These are phyloP conservation scores for Colletotrichum eleusines DNA, from an alignment of 2,329 filamentous ascomycete genomes.

Conservation along the genomic window DNA sequence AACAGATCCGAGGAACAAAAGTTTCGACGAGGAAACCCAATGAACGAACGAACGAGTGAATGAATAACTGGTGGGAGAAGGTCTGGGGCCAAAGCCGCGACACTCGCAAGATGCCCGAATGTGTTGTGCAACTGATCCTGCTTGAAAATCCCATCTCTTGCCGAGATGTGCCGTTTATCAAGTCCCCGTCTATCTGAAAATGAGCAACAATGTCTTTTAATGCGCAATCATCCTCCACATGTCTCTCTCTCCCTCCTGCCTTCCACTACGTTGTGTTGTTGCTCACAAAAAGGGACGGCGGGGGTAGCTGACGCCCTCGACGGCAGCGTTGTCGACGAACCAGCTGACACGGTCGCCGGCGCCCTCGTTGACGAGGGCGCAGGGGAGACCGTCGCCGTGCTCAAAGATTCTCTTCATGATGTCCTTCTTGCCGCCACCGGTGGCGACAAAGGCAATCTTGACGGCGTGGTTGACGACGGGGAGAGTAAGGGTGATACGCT, in stretches of 20 bases:
- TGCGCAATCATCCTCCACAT: constrained; percentile 15
- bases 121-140: not conserved
- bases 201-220: constrained; percentile 22
- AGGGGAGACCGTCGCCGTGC: constrained; percentile 83
- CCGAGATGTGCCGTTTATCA: constrained; percentile 27
- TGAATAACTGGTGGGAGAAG: not conserved
- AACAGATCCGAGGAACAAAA: constrained; percentile 10
- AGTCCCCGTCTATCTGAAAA: constrained; percentile 36
- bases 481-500: constrained; percentile 90
- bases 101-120: constrained; percentile 10
- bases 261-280: constrained; percentile 3
- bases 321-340: constrained; percentile 91
- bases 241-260: constrained; percentile 11
- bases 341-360: constrained; percentile 90
- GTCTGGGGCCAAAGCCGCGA: not conserved
- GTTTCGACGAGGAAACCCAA: not conserved
- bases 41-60: too few relatives aligned
- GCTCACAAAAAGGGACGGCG: constrained; percentile 72
- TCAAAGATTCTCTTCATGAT: constrained; percentile 95
- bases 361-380: constrained; percentile 86
- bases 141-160: constrained; percentile 12
- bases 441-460: constrained; percentile 91
- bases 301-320: constrained; percentile 87
- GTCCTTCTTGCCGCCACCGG: constrained; percentile 88
- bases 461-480: constrained; percentile 90